Evolutionary conservation across 192 early-diverging fungal species (phyloP).

Genomic region (Anaeromyces robustus): DNA sequence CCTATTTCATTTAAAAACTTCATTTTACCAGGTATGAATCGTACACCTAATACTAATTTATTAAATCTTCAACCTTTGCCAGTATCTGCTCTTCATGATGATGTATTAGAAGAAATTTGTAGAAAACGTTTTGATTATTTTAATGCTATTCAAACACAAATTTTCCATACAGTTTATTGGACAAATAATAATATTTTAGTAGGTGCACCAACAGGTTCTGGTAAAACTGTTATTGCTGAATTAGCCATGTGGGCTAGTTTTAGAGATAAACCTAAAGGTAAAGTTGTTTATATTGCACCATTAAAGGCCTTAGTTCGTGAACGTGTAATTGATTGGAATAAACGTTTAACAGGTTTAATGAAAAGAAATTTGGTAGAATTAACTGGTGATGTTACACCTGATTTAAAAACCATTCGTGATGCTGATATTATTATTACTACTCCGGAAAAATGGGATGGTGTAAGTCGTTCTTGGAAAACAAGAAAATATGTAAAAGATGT

Average conservation of each 20-base stretch:
- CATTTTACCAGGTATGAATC: conserved; percentile 67
- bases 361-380: conserved; percentile 76
- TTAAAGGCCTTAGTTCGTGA: conserved; percentile 95
- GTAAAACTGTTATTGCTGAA: conserved; percentile 94
- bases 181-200: conserved; percentile 71
- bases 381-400: conserved; percentile 91
- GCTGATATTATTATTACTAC: conserved; percentile 98
- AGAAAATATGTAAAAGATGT: conserved; percentile 77
- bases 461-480: conserved; percentile 81
- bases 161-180: conserved; percentile 92
- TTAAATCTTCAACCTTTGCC: conserved; percentile 87
- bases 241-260: conserved; percentile 86
- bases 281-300: conserved; percentile 96
- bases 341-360: conserved; percentile 52
- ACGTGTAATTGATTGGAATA: conserved; percentile 76
- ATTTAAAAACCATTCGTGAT: conserved; percentile 61
- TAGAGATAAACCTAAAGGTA: conserved; percentile 58
- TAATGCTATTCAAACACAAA: conserved; percentile 96
- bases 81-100: conserved; percentile 63
- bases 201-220: conserved; percentile 94
- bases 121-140: conserved; percentile 76
- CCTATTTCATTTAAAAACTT: conserved; percentile 85
- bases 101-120: conserved; percentile 75
- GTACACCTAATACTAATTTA: conserved; percentile 74
- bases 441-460: conserved; percentile 97